These are phyloP conservation scores for Rhytidhysteron rufulum DNA, from an alignment of 2,329 filamentous ascomycete genomes.

Conservation along the genomic window DNA sequence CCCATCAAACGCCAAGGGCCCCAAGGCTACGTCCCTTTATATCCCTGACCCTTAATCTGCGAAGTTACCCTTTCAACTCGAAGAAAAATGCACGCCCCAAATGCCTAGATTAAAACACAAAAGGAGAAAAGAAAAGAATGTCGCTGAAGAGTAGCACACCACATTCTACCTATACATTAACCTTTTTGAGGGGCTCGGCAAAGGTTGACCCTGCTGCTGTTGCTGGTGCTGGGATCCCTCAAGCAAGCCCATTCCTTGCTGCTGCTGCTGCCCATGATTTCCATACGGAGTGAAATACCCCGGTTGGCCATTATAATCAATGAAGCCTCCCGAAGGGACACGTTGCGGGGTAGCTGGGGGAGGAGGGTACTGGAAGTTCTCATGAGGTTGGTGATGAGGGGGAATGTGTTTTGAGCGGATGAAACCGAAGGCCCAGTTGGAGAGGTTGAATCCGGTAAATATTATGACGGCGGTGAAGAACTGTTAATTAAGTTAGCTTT, in stretches of 20 bases:
- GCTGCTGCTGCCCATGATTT: slow-evolving; percentile 14
- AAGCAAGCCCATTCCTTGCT: slow-evolving; percentile 8
- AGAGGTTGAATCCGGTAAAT: slow-evolving; percentile 52
- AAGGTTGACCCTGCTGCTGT: no score
- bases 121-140: no score
- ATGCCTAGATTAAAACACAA: no score
- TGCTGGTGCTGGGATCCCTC: no score
- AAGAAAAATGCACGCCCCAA: no score
- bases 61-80: no score
- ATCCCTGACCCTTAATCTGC: no score
- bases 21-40: no score
- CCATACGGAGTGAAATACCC: slow-evolving; percentile 18
- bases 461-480: slow-evolving; percentile 47
- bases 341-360: slow-evolving; percentile 30
- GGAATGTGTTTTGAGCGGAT: slow-evolving; percentile 42
- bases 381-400: slow-evolving; percentile 10
- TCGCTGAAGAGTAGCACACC: no score
- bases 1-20: no score
- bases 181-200: no score
- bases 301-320: slow-evolving; percentile 10
- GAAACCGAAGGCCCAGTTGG: slow-evolving; percentile 58
- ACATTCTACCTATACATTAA: no score
- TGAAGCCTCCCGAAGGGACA: slow-evolving; percentile 15
- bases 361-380: slow-evolving; percentile 13
- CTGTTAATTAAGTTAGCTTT: slow-evolving; percentile 20